Evolutionary conservation across 768 basidiomycete species (phyloP).

Genomic region (Nidularia sp.): DNA sequence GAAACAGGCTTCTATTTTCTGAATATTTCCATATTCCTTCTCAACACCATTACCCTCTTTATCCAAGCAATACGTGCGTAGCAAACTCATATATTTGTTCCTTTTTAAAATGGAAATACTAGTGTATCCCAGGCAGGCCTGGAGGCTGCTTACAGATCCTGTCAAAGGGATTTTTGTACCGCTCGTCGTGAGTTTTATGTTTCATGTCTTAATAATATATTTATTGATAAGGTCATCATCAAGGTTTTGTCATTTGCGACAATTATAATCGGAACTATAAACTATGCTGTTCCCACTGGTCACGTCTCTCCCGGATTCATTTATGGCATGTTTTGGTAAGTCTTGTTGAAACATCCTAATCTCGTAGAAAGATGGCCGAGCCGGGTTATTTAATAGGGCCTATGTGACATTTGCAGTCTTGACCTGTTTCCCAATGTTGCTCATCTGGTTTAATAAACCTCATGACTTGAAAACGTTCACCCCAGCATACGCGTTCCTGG

Average conservation of each 20-base stretch:
- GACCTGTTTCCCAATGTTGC: conserved; percentile 42
- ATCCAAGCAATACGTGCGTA: conserved; percentile 37
- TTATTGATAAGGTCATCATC: no score
- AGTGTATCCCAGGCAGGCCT: conserved; percentile 43
- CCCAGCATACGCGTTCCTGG: conserved; percentile 31
- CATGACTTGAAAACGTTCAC: conserved; percentile 38
- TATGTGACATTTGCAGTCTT: conserved; percentile 32
- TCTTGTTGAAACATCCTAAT: not conserved
- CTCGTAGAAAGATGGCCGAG: not conserved
- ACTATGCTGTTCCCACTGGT: conserved; percentile 36
- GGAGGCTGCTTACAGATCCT: conserved; percentile 38
- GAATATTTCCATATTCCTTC: conserved; percentile 37
- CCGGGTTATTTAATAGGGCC: conserved; percentile 21
- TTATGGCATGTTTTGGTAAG: conserved; percentile 41
- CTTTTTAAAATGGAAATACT: not conserved
- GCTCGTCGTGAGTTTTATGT: conserved; percentile 11
- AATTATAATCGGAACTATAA: conserved; percentile 43
- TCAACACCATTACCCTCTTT: conserved; percentile 36
- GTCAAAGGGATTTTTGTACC: conserved; percentile 41
- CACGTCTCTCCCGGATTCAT: conserved; percentile 27
- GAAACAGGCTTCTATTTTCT: conserved; percentile 44
- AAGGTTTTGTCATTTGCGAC: conserved; percentile 48
- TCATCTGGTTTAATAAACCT: conserved; percentile 46
- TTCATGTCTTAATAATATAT: no score
- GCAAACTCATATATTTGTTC: not conserved